These are phyloP conservation scores for Entomortierella beljakovae DNA, from an alignment of 192 early-diverging fungal genomes.

Conservation along the genomic window DNA sequence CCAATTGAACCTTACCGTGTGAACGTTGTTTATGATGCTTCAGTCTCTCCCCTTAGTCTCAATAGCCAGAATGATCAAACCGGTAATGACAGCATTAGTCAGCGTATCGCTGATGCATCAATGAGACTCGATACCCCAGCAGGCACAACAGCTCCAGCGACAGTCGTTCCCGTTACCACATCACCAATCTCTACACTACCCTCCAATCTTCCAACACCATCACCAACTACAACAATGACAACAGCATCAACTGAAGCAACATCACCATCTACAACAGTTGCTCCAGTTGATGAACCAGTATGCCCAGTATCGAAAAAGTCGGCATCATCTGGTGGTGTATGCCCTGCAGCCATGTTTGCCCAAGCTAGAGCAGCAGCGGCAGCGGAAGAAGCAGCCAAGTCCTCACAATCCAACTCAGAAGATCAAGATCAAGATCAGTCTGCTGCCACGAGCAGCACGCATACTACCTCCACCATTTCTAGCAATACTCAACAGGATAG, in stretches of 20 bases:
- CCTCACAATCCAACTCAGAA: not conserved
- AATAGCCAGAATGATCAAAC: not conserved
- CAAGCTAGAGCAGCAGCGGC: conserved; percentile 34
- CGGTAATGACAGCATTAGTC: not conserved
- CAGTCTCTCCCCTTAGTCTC: not conserved
- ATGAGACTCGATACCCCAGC: conserved; percentile 1
- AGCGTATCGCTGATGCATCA: not conserved
- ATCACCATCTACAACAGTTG: not conserved
- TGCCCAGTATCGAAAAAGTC: conserved; percentile 49
- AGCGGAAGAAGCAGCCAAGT: not conserved
- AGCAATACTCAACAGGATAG: too few relatives aligned
- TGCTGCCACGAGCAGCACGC: not conserved
- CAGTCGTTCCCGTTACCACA: not conserved
- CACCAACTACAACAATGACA: not conserved
- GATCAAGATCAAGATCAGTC: not conserved
- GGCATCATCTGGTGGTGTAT: conserved; percentile 42
- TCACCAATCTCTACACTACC: not conserved
- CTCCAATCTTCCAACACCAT: not conserved
- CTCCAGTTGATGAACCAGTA: conserved; percentile 6
- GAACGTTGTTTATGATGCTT: conserved; percentile 8
- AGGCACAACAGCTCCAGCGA: not conserved
- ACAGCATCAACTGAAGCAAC: not conserved
- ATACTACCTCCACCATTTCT: too few relatives aligned
- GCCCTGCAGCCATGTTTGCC: conserved; percentile 50
- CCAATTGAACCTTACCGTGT: conserved; percentile 21